Evolutionary conservation across 2,329 filamentous ascomycete genomes (phyloP).

Genomic region (Epichloe typhina): DNA sequence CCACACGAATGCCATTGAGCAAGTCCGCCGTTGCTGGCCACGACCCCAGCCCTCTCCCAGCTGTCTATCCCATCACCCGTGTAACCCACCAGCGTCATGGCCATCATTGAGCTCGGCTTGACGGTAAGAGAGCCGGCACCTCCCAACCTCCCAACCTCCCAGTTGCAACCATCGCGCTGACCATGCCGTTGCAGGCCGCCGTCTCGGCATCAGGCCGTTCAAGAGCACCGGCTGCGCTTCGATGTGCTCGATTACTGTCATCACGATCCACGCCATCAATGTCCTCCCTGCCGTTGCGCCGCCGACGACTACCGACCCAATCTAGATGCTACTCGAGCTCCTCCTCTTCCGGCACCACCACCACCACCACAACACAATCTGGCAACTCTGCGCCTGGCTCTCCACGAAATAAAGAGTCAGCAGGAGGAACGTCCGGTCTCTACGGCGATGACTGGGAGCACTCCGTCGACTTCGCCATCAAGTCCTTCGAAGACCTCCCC

Average conservation of each 20-base stretch:
- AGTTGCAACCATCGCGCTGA: not conserved
- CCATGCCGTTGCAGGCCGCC: not conserved
- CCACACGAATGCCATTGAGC: too few species aligned
- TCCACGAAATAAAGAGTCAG: slow-evolving; percentile 12
- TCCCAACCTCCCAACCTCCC: not conserved
- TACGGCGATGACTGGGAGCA: slow-evolving; percentile 31
- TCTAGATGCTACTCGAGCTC: slow-evolving; percentile 4
- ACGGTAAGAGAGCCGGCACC: not conserved
- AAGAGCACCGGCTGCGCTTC: slow-evolving; percentile 11
- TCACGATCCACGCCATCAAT: slow-evolving; percentile 4
- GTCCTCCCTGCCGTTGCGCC: slow-evolving; percentile 5
- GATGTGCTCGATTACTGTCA: slow-evolving; percentile 7
- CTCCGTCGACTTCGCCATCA: slow-evolving; percentile 26
- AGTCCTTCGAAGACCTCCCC: slow-evolving; percentile 30
- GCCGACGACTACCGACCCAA: not conserved
- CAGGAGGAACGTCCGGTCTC: slow-evolving; percentile 20
- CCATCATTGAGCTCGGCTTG: slow-evolving; percentile 5
- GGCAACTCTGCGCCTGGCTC: slow-evolving; percentile 6
- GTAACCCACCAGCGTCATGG: slow-evolving; percentile 2
- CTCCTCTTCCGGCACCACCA: not conserved
- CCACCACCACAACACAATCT: slow-evolving; percentile 2
- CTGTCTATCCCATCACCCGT: not conserved
- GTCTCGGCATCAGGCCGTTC: slow-evolving; percentile 8
- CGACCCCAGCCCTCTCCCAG: not conserved
- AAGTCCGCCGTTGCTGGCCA: too few species aligned